Evolutionary conservation across 176 grass and related monocot species (phyloP), one percentile per base, ranked within the genome.

Genomic region (Rhipidocladum racemiflorum): DNA sequence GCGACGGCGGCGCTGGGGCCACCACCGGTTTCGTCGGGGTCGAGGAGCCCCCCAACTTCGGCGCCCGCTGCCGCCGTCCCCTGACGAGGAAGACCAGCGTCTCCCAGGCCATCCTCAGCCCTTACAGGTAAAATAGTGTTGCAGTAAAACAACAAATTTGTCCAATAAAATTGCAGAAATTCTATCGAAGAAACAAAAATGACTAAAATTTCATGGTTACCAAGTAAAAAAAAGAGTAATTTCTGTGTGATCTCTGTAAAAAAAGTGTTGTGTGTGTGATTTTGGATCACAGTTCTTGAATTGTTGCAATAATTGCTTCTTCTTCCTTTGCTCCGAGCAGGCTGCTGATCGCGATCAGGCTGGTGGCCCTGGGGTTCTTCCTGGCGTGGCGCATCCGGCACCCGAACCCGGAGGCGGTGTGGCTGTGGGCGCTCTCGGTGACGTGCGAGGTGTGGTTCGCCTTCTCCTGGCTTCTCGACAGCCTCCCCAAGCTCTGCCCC

Each of bases 391-490:
- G 96, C 0, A 90, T 99, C 44, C 91, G 85, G 9, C 92, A 99
- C 74, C 89, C 92, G 1, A 99, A 99, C 57, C 87, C 70, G 10
- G 96, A 99, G 38, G 92, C 92, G 4, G 68, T 90, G 14, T 99
- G 90, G 92, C 81, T 99, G 17, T 95, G 96, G 96, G 92, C 55
- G 30, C 62, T 95, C 48, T 98, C 96, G 0, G 91, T 98, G 20
- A 55, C 87, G 2, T 95, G 92, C 50, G 92, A 99, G 85, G 86
- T 95, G 8, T 99, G 91, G 92, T 99, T 99, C 72, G 96, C 96
- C 32, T 93, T 99, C 86, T 99, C 96, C 13, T 99, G 96, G 96
- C 90, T 99, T 2, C 91, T 95, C 17, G 96, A 99, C 74, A 91
- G 94, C 81, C 91, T 99, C 23, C 91, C 90, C 15, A 99, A 99